Evolutionary conservation across 2,329 filamentous ascomycete species (phyloP).

Genomic region (Trichophyton benhamiae): DNA sequence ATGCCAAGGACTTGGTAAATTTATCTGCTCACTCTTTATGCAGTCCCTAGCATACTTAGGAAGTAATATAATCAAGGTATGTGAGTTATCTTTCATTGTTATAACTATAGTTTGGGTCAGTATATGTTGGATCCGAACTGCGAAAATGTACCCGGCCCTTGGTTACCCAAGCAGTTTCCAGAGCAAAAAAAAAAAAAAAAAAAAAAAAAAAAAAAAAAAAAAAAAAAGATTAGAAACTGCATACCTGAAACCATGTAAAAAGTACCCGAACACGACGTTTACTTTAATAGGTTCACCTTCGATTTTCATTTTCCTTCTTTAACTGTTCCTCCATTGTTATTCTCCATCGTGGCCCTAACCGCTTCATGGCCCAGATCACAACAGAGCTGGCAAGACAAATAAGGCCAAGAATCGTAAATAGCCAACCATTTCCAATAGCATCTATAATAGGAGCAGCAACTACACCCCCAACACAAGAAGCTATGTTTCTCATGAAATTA

Average conservation of each 20-base stretch:
- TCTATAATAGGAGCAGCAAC: constrained; percentile 58
- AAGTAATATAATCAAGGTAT: too few relatives aligned
- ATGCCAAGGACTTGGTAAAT: background rate
- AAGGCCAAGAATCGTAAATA: constrained; percentile 52
- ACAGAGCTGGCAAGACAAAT: constrained; percentile 47
- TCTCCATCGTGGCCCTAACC: constrained; percentile 52
- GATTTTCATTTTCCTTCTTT: background rate
- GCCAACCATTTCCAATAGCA: constrained; percentile 62
- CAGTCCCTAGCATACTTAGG: too few relatives aligned
- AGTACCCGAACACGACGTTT: background rate
- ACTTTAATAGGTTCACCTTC: background rate
- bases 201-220: too few relatives aligned
- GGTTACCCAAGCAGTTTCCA: too few relatives aligned
- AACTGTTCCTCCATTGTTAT: constrained; percentile 43
- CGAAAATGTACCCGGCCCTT: too few relatives aligned
- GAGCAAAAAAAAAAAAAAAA: too few relatives aligned
- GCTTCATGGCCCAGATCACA: constrained; percentile 49
- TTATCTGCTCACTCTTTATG: background rate
- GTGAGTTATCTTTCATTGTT: too few relatives aligned
- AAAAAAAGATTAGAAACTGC: too few relatives aligned
- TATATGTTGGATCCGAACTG: too few relatives aligned
- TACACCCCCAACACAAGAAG: constrained; percentile 58
- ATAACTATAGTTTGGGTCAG: too few relatives aligned
- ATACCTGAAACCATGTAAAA: too few relatives aligned
- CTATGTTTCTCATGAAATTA: constrained; percentile 69